Evolutionary conservation across 495 filamentous ascomycete genomes (phyloP).

Genomic region (Xylaria curta): DNA sequence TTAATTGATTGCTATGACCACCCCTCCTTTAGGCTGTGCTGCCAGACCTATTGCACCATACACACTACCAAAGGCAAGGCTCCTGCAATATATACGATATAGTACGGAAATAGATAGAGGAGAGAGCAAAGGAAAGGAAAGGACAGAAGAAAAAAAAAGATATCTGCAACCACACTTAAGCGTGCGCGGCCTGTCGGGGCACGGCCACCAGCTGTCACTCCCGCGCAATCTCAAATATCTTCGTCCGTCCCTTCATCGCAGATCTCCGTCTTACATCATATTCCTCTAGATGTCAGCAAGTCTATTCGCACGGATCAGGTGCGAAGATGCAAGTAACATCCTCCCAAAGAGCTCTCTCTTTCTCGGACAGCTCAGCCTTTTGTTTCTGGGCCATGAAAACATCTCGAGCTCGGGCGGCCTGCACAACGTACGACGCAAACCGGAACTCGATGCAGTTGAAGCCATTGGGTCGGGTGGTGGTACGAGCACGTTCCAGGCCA

Average conservation of each 20-base stretch:
- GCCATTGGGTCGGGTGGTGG: not conserved
- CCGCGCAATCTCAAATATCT: not conserved
- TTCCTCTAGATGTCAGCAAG: not conserved
- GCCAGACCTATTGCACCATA: too few species aligned
- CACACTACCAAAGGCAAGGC: not conserved
- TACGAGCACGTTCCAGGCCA: not conserved
- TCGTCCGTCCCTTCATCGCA: not conserved
- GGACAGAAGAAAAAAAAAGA: too few species aligned
- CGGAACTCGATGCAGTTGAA: slow-evolving; percentile 2
- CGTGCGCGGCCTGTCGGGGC: too few species aligned
- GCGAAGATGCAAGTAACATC: not conserved
- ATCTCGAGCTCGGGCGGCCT: slow-evolving; percentile 6
- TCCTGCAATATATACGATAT: not conserved
- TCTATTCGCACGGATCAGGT: slow-evolving; percentile 21
- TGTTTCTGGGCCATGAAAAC: slow-evolving; percentile 14
- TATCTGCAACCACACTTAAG: too few species aligned
- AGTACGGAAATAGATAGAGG: not conserved
- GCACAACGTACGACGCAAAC: slow-evolving; percentile 6
- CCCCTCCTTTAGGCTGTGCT: too few species aligned
- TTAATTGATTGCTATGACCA: too few species aligned
- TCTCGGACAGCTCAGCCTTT: not conserved
- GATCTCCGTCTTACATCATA: not conserved
- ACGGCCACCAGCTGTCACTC: too few species aligned
- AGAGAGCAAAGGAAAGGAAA: too few species aligned
- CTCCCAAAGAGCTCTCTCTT: slow-evolving; percentile 18